Conservation (phyloP, 1,284 basidiomycete species). For the Entoloma clypeatum region DNA sequence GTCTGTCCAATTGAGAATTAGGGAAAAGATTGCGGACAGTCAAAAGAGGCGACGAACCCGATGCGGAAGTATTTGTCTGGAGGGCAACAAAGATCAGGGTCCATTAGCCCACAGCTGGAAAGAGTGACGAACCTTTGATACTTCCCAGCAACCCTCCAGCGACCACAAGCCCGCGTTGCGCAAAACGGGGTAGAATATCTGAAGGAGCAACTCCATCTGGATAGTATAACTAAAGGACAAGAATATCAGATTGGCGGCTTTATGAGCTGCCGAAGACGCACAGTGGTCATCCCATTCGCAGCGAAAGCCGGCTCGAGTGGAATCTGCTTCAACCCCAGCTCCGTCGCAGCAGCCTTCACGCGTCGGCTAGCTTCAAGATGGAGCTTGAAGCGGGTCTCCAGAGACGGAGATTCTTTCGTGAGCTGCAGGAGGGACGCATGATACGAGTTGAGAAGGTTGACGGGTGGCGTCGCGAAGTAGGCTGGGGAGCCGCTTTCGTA, state of each 20-base stretch:
- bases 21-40: constrained; percentile 4
- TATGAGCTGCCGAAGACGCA: constrained; percentile 28
- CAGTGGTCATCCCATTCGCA: constrained; percentile 95
- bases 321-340: constrained; percentile 75
- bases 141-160: constrained; percentile 89
- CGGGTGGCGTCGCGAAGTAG: constrained; percentile 95
- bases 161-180: constrained; percentile 72
- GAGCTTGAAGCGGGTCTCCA: constrained; percentile 77
- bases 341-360: constrained; percentile 68
- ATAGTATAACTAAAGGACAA: constrained; percentile 58
- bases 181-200: constrained; percentile 73
- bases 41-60: constrained; percentile 43
- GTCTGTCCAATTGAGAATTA: constrained; percentile 39
- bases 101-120: neutral
- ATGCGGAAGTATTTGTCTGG: constrained; percentile 77
- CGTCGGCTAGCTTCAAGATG: constrained; percentile 75
- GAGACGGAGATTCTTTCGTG: constrained; percentile 51
- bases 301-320: constrained; percentile 58
- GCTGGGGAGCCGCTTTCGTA: constrained; percentile 74
- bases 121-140: constrained; percentile 67
- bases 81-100: constrained; percentile 3
- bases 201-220: constrained; percentile 72
- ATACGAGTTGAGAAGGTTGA: constrained; percentile 93
- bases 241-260: neutral
- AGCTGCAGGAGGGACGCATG: constrained; percentile 78